Evolutionary conservation across 352 stramenopile genomes (phyloP).

Genomic region (Bremia lactucae): DNA sequence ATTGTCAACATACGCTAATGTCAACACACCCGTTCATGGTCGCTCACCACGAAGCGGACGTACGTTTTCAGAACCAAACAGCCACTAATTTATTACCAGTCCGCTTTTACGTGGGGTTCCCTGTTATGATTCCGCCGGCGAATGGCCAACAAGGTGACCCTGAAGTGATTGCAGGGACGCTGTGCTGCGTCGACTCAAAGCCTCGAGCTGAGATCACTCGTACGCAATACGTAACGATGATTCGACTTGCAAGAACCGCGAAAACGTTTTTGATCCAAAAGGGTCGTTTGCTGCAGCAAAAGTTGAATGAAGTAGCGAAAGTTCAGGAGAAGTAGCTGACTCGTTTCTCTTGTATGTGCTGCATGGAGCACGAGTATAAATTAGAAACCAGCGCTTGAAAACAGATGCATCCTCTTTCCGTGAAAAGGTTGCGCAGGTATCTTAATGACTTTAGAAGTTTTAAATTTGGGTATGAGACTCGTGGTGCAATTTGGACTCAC

Average conservation of each 20-base stretch:
- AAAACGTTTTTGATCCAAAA: constrained; percentile 13
- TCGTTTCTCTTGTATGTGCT: no score
- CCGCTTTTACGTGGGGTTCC: constrained; percentile 59
- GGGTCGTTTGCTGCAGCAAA: constrained; percentile 1
- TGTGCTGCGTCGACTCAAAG: constrained; percentile 26
- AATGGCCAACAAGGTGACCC: not conserved
- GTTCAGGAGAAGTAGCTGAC: no score
- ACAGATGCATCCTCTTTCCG: no score
- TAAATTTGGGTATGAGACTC: no score
- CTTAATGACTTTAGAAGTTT: no score
- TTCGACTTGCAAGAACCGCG: constrained; percentile 4
- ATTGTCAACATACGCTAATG: constrained; percentile 52
- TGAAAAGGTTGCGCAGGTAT: no score
- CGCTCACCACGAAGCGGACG: constrained; percentile 43
- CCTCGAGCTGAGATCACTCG: constrained; percentile 18
- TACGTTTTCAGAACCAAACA: constrained; percentile 32
- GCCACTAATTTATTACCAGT: constrained; percentile 16
- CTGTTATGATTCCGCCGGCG: constrained; percentile 17
- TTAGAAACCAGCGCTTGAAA: no score
- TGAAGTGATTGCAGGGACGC: constrained; percentile 12
- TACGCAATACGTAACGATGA: constrained; percentile 26
- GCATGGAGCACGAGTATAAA: no score
- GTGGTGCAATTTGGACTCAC: no score
- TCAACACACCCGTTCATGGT: constrained; percentile 32
- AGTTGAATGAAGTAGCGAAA: no score